Conservation (phyloP, 257 asterid genomes). For the Thymus mandschuricus region DNA sequence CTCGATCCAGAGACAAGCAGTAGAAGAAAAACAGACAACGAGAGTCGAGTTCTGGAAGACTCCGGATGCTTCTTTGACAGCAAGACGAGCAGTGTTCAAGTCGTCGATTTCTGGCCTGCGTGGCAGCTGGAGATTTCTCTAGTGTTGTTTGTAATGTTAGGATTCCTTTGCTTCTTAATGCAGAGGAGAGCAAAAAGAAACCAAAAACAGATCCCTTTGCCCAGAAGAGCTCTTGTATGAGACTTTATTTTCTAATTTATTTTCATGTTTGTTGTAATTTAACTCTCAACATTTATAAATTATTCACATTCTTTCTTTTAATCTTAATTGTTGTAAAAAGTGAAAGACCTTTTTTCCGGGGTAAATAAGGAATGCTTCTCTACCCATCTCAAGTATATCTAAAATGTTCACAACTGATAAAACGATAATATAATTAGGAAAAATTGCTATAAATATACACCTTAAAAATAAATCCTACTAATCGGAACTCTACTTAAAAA, state of each 20-base stretch:
- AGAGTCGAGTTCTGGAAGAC: background rate
- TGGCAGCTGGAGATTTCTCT: slow-evolving; percentile 45
- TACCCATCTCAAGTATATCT: too few species aligned
- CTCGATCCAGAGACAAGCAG: slow-evolving; percentile 54
- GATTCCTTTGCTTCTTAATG: slow-evolving; percentile 66
- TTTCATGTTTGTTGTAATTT: slow-evolving; percentile 4
- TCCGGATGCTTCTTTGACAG: slow-evolving; percentile 34
- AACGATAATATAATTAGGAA: too few species aligned
- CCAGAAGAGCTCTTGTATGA: slow-evolving; percentile 55
- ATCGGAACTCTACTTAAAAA: too few species aligned
- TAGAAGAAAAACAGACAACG: slow-evolving; percentile 23
- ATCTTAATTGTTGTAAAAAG: background rate
- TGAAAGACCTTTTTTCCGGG: too few species aligned
- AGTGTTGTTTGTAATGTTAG: slow-evolving; percentile 47
- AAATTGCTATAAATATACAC: too few species aligned
- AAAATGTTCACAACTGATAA: too few species aligned
- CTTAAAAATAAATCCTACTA: too few species aligned
- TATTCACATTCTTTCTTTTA: background rate
- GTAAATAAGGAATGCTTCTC: too few species aligned
- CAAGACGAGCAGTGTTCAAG: slow-evolving; percentile 28
- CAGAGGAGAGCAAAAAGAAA: slow-evolving; percentile 56
- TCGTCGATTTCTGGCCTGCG: slow-evolving; percentile 44
- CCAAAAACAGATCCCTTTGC: slow-evolving; percentile 47
- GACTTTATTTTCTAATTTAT: background rate
- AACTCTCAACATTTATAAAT: background rate